Evolutionary conservation across 208 protist genomes (phyloP).

Genomic region (Acanthamoeba lugdunensis): DNA sequence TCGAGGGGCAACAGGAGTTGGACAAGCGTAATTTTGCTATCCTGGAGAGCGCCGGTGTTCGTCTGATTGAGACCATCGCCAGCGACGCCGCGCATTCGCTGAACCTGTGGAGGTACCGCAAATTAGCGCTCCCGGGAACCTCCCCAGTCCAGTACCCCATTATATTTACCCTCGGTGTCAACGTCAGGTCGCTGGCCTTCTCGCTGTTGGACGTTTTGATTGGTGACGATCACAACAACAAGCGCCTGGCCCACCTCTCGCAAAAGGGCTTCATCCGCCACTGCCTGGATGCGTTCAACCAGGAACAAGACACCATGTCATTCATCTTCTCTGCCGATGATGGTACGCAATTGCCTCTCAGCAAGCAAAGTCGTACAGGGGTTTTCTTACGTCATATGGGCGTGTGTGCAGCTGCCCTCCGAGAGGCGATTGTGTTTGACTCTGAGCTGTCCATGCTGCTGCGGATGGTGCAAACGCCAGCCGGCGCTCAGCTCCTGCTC

Average conservation of each 20-base stretch:
- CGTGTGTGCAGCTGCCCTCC: slow-evolving; percentile 7
- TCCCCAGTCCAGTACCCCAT: background rate
- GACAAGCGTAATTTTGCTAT: slow-evolving; percentile 61
- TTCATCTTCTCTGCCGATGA: slow-evolving; percentile 51
- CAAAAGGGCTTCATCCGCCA: slow-evolving; percentile 59
- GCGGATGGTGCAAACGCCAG: slow-evolving; percentile 57
- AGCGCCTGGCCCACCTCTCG: slow-evolving; percentile 16
- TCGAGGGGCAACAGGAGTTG: slow-evolving; percentile 43
- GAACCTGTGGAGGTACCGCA: slow-evolving; percentile 65
- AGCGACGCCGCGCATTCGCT: slow-evolving; percentile 43
- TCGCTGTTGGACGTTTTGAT: slow-evolving; percentile 53
- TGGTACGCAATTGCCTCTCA: slow-evolving; percentile 8
- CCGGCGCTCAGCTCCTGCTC: slow-evolving; percentile 38
- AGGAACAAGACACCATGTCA: slow-evolving; percentile 35
- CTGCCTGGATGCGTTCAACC: slow-evolving; percentile 62
- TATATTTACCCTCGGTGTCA: background rate
- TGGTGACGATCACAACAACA: slow-evolving; percentile 52
- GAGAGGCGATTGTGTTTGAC: slow-evolving; percentile 56
- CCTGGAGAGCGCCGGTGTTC: slow-evolving; percentile 54
- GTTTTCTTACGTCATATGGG: background rate
- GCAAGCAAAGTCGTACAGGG: background rate
- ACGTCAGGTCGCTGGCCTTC: slow-evolving; percentile 52
- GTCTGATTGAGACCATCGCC: slow-evolving; percentile 51
- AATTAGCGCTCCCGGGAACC: background rate
- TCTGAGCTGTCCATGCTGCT: slow-evolving; percentile 63